Evolutionary conservation across 2,329 filamentous ascomycete genomes (phyloP).

Genomic region (Fusarium dlaminii): DNA sequence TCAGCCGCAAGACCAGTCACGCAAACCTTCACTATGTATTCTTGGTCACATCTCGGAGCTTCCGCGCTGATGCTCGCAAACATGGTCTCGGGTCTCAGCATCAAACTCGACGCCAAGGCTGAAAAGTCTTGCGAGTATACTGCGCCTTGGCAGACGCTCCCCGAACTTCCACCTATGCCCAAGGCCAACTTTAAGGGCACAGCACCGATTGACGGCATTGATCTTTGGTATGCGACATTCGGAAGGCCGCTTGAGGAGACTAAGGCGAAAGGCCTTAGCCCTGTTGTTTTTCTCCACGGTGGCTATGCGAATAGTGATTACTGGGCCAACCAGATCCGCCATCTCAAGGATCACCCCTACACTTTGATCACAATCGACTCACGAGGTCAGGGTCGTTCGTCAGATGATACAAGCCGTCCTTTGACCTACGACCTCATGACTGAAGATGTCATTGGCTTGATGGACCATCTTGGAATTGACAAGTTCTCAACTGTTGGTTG

Average conservation of each 20-base stretch:
- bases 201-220: neutral
- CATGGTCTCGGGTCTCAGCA: neutral
- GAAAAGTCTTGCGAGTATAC: neutral
- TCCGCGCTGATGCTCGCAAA: neutral
- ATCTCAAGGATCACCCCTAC: neutral
- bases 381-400: neutral
- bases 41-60: neutral
- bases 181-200: neutral
- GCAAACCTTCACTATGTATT: neutral
- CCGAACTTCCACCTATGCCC: neutral
- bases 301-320: constrained; percentile 2
- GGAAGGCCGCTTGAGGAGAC: neutral
- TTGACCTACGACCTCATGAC: neutral
- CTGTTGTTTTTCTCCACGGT: neutral
- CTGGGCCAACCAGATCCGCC: neutral
- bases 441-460: neutral
- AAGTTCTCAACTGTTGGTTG: neutral
- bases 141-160: neutral
- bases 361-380: neutral
- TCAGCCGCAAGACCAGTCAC: accelerated
- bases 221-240: neutral
- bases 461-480: neutral
- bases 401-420: neutral
- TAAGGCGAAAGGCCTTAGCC: neutral
- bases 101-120: neutral